Evolutionary conservation across 208 protist genomes (phyloP).

Genomic region (Trichomonas vaginalis): DNA sequence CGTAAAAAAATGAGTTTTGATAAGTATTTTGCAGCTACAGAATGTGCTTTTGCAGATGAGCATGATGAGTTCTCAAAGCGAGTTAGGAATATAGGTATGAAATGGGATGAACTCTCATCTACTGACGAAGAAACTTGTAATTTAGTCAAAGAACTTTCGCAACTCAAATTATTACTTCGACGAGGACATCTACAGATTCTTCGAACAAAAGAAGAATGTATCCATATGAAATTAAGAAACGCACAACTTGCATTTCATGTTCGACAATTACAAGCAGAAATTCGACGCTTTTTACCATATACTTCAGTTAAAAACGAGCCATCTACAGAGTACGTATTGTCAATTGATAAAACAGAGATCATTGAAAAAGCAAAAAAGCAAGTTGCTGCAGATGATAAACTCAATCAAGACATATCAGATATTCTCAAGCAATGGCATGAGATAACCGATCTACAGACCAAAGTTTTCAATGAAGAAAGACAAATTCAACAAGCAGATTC

Average conservation of each 20-base stretch:
- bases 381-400: background rate
- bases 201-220: background rate
- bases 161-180: background rate
- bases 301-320: background rate
- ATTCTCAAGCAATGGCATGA: background rate
- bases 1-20: background rate
- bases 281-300: background rate
- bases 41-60: background rate
- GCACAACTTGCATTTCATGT: conserved; percentile 1
- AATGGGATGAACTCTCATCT: background rate
- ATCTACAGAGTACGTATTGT: background rate
- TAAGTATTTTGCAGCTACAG: background rate
- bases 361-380: background rate
- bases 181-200: background rate
- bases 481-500: background rate
- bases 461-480: conserved; percentile 9
- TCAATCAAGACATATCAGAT: background rate
- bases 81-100: background rate
- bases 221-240: background rate
- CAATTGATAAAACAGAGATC: background rate
- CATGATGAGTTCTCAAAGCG: background rate
- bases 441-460: background rate
- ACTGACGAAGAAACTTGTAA: background rate
- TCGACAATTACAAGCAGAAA: background rate
- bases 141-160: background rate